These are phyloP conservation scores for Balamuthia mandrillaris DNA, from an alignment of 208 protist genomes.

Conservation along the genomic window DNA sequence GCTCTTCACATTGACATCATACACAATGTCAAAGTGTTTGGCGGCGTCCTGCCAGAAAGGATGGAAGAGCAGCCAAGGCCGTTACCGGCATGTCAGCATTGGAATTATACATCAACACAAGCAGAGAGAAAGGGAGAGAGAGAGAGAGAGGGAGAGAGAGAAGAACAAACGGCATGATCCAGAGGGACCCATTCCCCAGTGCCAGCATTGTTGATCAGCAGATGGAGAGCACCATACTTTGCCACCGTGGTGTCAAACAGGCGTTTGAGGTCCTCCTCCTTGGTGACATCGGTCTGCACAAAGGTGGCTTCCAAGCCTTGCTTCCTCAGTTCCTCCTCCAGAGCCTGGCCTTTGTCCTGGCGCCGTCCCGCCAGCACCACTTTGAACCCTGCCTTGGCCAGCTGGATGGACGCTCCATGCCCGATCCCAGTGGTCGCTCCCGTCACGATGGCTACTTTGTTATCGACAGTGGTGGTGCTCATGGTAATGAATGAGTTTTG, in stretches of 20 bases:
- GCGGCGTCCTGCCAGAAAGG: too few relatives aligned
- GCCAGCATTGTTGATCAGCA: not conserved
- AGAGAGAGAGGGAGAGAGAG: too few relatives aligned
- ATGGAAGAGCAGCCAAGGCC: too few relatives aligned
- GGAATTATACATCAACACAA: too few relatives aligned
- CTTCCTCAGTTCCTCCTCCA: not conserved
- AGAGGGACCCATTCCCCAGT: too few relatives aligned
- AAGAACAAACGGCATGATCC: too few relatives aligned
- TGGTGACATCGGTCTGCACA: not conserved
- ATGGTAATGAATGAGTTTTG: too few relatives aligned
- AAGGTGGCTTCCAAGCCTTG: not conserved
- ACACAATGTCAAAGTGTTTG: too few relatives aligned
- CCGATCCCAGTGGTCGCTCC: slow-evolving; percentile 43
- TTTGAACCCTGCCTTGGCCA: not conserved
- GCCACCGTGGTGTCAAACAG: not conserved
- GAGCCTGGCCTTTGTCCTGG: not conserved
- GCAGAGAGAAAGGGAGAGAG: too few relatives aligned
- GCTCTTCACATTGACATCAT: too few relatives aligned
- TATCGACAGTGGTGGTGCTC: not conserved
- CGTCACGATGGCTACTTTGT: slow-evolving; percentile 37
- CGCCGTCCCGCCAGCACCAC: slow-evolving; percentile 26
- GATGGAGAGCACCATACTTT: not conserved
- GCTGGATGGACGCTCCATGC: not conserved
- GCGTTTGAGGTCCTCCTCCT: not conserved
- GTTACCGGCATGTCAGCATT: too few relatives aligned